Conservation (phyloP, 345 rosid species). For the Geranium brycei region DNA sequence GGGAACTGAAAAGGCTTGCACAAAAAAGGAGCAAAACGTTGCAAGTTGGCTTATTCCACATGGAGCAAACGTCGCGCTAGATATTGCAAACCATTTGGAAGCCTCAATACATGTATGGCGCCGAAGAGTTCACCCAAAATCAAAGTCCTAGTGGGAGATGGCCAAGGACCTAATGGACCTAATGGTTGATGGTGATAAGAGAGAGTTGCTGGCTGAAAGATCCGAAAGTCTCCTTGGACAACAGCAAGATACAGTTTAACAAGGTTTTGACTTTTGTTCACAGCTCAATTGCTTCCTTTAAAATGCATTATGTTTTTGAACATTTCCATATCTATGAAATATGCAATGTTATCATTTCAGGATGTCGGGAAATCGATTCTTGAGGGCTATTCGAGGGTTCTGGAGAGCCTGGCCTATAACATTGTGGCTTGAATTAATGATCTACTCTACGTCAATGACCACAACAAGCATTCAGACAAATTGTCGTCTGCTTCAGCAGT, state of each 20-base stretch:
- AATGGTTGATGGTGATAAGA: slow-evolving; percentile 7
- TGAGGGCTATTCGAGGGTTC: neutral
- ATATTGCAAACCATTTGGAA: slow-evolving; percentile 11
- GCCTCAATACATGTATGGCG: slow-evolving; percentile 11
- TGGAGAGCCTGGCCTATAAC: neutral
- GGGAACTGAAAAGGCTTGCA: no score
- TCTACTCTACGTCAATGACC: neutral
- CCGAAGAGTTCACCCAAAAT: neutral
- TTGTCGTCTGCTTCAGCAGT: neutral
- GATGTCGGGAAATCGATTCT: neutral
- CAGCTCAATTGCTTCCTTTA: neutral
- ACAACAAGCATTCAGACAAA: neutral
- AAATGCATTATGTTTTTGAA: neutral
- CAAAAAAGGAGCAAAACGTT: no score
- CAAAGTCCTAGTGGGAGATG: slow-evolving; percentile 9
- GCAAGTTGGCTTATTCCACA: no score
- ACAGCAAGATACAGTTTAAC: slow-evolving; percentile 3
- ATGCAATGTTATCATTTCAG: neutral
- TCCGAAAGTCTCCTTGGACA: slow-evolving; percentile 7
- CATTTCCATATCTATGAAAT: neutral
- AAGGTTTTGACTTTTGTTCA: slow-evolving; percentile 1
- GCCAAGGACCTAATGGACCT: slow-evolving; percentile 10
- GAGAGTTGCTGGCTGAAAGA: slow-evolving; percentile 9
- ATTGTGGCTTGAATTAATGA: neutral
- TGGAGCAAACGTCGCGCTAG: slow-evolving; percentile 10